Percentiles rank a stretch among this genome's conserved stretches.
Evolutionary conservation across 2,329 filamentous ascomycete species (phyloP).

Genomic region (Verruconis gallopava): DNA sequence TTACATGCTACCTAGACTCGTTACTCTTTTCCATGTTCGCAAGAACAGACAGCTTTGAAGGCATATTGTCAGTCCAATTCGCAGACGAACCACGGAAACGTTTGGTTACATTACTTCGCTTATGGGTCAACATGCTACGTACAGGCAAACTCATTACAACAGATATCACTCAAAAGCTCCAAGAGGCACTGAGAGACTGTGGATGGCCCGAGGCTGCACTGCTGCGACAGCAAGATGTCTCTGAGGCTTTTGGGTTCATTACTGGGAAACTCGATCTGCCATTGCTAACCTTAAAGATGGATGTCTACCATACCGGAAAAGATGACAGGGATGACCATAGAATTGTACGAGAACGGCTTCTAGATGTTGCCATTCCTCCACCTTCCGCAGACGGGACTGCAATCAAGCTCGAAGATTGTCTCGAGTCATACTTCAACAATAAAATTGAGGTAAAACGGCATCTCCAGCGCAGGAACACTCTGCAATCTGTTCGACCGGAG

Average conservation of each 20-base stretch:
- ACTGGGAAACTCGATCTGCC: slow-evolving; percentile 81
- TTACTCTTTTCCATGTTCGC: slow-evolving; percentile 94
- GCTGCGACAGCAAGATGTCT: slow-evolving; percentile 83
- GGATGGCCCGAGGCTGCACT: slow-evolving; percentile 74
- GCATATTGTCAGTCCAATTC: slow-evolving; percentile 72
- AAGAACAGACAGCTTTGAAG: slow-evolving; percentile 79
- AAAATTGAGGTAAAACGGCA: slow-evolving; percentile 78
- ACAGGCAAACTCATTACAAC: slow-evolving; percentile 72
- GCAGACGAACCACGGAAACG: slow-evolving; percentile 56
- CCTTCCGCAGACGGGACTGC: slow-evolving; percentile 52
- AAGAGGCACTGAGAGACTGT: slow-evolving; percentile 69
- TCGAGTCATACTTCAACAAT: slow-evolving; percentile 93
- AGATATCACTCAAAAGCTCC: slow-evolving; percentile 73
- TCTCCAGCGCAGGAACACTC: slow-evolving; percentile 43
- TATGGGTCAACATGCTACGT: slow-evolving; percentile 90
- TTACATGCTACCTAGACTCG: slow-evolving; percentile 92
- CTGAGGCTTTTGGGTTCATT: slow-evolving; percentile 90
- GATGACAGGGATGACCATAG: slow-evolving; percentile 83
- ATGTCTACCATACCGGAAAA: slow-evolving; percentile 84
- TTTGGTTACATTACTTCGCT: slow-evolving; percentile 61
- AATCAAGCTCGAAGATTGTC: slow-evolving; percentile 75
- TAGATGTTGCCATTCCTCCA: slow-evolving; percentile 81
- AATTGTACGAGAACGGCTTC: slow-evolving; percentile 76
- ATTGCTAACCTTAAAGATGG: slow-evolving; percentile 79
- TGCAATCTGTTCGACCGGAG: slow-evolving; percentile 32